Evolutionary conservation across 2,329 filamentous ascomycete genomes (phyloP).

Genomic region (Monilinia aucupariae): DNA sequence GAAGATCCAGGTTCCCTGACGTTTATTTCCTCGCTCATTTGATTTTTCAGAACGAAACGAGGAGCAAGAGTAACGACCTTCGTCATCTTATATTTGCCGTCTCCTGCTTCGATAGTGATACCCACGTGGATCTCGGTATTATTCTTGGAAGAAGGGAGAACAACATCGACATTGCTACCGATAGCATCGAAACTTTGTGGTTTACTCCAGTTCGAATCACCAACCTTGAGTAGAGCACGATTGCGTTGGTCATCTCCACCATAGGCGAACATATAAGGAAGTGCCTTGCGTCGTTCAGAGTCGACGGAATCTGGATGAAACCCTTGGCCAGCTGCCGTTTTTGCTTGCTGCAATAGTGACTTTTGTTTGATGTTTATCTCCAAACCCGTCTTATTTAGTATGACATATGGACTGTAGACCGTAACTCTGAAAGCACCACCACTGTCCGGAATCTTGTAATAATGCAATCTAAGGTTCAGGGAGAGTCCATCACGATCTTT

Average conservation of each 20-base stretch:
- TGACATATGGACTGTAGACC: conserved; percentile 88
- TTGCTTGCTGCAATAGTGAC: conserved; percentile 77
- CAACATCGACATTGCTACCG: conserved; percentile 83
- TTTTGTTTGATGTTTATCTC: conserved; percentile 85
- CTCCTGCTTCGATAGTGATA: conserved; percentile 80
- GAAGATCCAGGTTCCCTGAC: conserved; percentile 90
- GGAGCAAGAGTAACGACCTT: conserved; percentile 92
- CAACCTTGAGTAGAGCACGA: conserved; percentile 78
- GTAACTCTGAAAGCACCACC: conserved; percentile 95
- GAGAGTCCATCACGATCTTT: conserved; percentile 80
- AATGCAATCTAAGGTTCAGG: conserved; percentile 80
- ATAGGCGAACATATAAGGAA: conserved; percentile 96
- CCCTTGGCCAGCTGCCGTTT: conserved; percentile 75
- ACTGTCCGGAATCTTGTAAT: conserved; percentile 82
- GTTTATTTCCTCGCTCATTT: conserved; percentile 79
- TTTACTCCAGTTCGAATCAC: conserved; percentile 91
- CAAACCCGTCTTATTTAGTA: conserved; percentile 91
- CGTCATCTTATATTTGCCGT: conserved; percentile 96
- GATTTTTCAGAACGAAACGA: conserved; percentile 90
- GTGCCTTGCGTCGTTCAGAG: conserved; percentile 60
- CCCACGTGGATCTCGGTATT: conserved; percentile 84
- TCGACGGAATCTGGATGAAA: conserved; percentile 47
- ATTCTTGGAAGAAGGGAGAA: conserved; percentile 65
- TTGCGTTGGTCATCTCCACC: conserved; percentile 85
- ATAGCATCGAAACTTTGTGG: conserved; percentile 97